Base-by-base conservation (phyloP, 345 rosid genomes). In the Nephelium lappaceum region DNA sequence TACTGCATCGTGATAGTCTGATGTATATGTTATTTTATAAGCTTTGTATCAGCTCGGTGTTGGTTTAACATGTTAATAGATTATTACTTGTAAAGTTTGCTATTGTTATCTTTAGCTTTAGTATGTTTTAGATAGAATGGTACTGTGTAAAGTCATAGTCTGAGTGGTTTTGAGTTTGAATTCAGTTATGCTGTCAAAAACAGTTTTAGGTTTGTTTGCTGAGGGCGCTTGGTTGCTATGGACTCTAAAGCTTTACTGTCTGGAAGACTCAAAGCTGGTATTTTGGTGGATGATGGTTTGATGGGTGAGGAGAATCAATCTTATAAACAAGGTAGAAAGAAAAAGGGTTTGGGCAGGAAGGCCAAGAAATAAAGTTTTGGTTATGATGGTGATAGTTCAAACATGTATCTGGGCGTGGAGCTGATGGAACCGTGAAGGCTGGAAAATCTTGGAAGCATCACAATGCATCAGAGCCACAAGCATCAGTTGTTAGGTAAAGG, bases 261-360 rank as follows among this genome's bases (percentile, higher is more conserved):
- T 3, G 81, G 82, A 65, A 88, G 86, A 67, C 73, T 69, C 58
- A 75, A 43, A 67, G 79, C n/a, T 18, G 53, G 10, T 65, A 70
- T 77, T 70, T 70, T 65, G 23, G 61, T 60, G 43, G 89, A 83
- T 74, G 83, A 77, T 80, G 84, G 69, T 73, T 69, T 69, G 47
- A 90, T 90, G 94, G 91, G 87, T 81, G 85, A 79, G 78, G 89
- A 86, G 38, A 84, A 75, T 69, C 84, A 77, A 69, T 83, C 90
- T 51, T 72, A 85, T 74, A 81, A 83, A 81, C 87, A 77, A 15
- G 75, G 84, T 42, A 82, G 73, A 76, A 85, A 80, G 81, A 83
- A 83, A 45, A 83, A 83, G 51, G 87, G 84, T 25, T 77, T 87
- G 87, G 57, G 80, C 76, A 86, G 93, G 88, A 91, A 87, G 79